phyloP scores from a whole-genome alignment of 2,329 filamentous ascomycete genomes.

The Sordariomycetes sp. region DNA sequence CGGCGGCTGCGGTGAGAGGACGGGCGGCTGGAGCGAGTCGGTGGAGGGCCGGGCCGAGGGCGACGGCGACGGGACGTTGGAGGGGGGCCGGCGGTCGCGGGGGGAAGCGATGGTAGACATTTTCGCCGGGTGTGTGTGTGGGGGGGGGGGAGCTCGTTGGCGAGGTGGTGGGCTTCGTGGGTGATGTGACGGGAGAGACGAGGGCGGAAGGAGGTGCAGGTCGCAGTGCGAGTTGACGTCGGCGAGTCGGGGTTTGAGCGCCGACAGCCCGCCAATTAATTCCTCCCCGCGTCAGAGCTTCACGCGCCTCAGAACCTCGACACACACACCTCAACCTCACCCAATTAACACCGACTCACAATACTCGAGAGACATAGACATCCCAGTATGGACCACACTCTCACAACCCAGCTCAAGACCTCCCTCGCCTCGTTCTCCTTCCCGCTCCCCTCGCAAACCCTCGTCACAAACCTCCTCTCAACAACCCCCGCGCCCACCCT shows the following conservation, averaged over 20 bases:
- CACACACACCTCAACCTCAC: neutral
- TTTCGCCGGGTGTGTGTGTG: conserved; percentile 5
- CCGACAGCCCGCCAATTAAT: neutral
- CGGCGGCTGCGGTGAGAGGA: conserved; percentile 19
- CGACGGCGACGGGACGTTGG: conserved; percentile 16
- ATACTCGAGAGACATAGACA: neutral
- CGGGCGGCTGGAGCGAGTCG: conserved; percentile 37
- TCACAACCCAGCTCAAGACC: conserved; percentile 35
- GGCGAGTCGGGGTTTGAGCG: neutral
- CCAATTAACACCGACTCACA: neutral
- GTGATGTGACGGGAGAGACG: neutral
- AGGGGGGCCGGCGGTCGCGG: conserved; percentile 49
- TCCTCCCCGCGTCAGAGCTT: neutral
- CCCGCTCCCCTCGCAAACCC: conserved; percentile 40
- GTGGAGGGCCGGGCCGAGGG: conserved; percentile 60
- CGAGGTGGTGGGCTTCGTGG: neutral
- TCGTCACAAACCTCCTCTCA: conserved; percentile 53
- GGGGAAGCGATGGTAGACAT: conserved; percentile 60
- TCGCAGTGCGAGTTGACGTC: neutral
- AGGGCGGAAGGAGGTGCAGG: too few relatives aligned
- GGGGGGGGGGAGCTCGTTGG: neutral
- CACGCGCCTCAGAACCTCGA: neutral
- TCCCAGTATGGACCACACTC: conserved; percentile 15
- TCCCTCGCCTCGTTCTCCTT: conserved; percentile 42
- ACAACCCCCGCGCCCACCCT: conserved; percentile 50